A percentile compares a stretch with the other conserved stretches of the same genome.
Evolutionary conservation across 164 flowering plant genomes (phyloP).

Genomic region (Akebia trifoliata): DNA sequence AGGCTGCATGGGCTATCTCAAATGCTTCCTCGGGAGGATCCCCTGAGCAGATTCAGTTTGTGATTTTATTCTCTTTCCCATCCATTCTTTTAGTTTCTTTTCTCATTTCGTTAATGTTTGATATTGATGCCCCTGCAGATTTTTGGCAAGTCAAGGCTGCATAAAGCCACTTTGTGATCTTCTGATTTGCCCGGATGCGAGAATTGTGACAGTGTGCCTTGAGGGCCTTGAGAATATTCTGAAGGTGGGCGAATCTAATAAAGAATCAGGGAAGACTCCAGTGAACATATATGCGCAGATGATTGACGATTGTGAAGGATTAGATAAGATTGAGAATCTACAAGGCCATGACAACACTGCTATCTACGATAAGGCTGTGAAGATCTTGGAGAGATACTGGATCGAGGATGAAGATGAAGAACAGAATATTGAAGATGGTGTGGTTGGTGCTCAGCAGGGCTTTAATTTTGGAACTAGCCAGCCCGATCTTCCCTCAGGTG

Average conservation of each 20-base stretch:
- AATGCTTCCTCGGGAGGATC: conserved; percentile 73
- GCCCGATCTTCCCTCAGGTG: conserved; percentile 46
- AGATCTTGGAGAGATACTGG: conserved; percentile 66
- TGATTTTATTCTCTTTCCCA: not conserved
- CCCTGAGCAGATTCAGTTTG: conserved; percentile 57
- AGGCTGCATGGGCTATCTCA: conserved; percentile 78
- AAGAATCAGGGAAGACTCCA: conserved; percentile 45
- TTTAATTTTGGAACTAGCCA: conserved; percentile 42
- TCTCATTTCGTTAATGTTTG: not conserved
- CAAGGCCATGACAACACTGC: conserved; percentile 68
- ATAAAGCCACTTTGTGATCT: conserved; percentile 67
- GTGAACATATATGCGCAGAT: conserved; percentile 45
- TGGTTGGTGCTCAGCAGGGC: conserved; percentile 30
- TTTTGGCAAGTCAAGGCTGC: conserved; percentile 51
- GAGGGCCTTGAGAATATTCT: conserved; percentile 72
- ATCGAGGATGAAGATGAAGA: conserved; percentile 59
- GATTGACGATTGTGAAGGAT: conserved; percentile 61
- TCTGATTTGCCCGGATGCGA: conserved; percentile 55
- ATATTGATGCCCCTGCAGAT: conserved; percentile 28
- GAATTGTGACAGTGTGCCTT: conserved; percentile 61
- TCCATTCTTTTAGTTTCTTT: not conserved
- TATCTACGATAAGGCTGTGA: conserved; percentile 67
- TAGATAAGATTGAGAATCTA: conserved; percentile 64
- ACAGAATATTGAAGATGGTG: conserved; percentile 32
- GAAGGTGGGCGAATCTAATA: conserved; percentile 66